These are phyloP conservation scores for Fusarium pininemorale DNA, from an alignment of 2,329 filamentous ascomycete species.

Conservation along the genomic window DNA sequence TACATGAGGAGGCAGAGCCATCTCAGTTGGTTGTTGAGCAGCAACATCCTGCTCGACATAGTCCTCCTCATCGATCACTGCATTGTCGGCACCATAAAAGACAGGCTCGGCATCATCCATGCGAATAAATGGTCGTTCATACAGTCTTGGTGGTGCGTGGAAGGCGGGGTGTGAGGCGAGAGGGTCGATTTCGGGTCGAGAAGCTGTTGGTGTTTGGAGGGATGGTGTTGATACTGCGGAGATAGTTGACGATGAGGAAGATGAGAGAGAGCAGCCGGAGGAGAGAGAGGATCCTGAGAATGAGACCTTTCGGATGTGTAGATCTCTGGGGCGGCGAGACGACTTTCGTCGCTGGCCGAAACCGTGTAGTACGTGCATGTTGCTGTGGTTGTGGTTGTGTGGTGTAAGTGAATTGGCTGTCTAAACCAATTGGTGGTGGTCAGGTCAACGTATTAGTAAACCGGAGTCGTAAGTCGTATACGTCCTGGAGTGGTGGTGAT, in stretches of 20 bases:
- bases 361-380: constrained; percentile 51
- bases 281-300: constrained; percentile 53
- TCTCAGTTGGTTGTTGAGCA: constrained; percentile 40
- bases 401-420: background rate
- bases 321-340: constrained; percentile 47
- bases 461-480: background rate
- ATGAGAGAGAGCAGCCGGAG: constrained; percentile 49
- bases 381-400: constrained; percentile 6
- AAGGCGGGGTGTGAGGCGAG: constrained; percentile 49
- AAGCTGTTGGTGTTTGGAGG: constrained; percentile 38
- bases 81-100: constrained; percentile 39
- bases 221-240: constrained; percentile 29
- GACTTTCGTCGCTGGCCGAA: constrained; percentile 50
- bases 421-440: background rate
- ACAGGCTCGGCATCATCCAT: constrained; percentile 42
- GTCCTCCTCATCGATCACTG: constrained; percentile 36
- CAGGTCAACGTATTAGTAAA: background rate
- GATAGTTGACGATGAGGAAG: constrained; percentile 47
- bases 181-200: constrained; percentile 45
- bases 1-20: constrained; percentile 45
- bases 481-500: background rate
- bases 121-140: constrained; percentile 48
- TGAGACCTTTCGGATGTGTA: constrained; percentile 54
- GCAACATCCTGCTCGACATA: constrained; percentile 41
- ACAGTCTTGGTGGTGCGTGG: constrained; percentile 50